Base-by-base conservation (phyloP, 2,329 filamentous ascomycete genomes). In the Penicillium fuscoglaucum region DNA sequence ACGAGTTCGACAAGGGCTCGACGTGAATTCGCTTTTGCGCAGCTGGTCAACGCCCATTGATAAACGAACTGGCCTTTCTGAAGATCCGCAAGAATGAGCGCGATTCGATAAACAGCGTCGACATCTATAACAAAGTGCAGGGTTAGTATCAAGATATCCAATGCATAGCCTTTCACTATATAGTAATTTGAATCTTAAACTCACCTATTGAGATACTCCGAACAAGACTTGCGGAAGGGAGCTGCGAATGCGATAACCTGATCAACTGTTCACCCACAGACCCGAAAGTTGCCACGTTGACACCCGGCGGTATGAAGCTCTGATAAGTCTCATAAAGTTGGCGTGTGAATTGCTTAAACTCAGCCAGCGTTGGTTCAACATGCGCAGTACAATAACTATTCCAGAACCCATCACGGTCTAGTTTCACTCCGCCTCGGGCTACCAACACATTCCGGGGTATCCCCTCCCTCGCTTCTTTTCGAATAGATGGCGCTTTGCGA, bases 41-140 rank as follows among this genome's bases (percentile, higher is more conserved):
- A 67, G 1, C 68, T 44, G 2, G 58, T 52, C 24, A 63, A 17
- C 3, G 65, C 39, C 71, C 70, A 74, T 58, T 61, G 61, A 1
- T 24, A 24, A 26, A 71, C 29, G 0, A 3, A 4, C 0, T 4
- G 26, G 50, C 64, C 37, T 7, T 29, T 35, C 4, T 13, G 12
- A 15, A 37, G 28, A 4, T n/a, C 6, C 10, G 15, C 17, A 39
- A 64, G 33, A 46, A 59, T 33, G 19, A 62, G 46, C 15, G 68
- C 63, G 43, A 73, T 68, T 41, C 66, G 62, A 46, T 57, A 70
- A 45, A 71, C 53, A 17, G 66, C 52, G 28, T 73, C 63, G 21
- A 65, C 60, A 48, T 70, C 68, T 70, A 52, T 19, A 41, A 21
- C 26, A 13, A 19, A 29, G 7, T 39, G 24, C 1, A 12, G 24